Evolutionary conservation across 176 grass and related monocot genomes (phyloP), one percentile per base, ranked within the genome.

Genomic region (Lolium rigidum): DNA sequence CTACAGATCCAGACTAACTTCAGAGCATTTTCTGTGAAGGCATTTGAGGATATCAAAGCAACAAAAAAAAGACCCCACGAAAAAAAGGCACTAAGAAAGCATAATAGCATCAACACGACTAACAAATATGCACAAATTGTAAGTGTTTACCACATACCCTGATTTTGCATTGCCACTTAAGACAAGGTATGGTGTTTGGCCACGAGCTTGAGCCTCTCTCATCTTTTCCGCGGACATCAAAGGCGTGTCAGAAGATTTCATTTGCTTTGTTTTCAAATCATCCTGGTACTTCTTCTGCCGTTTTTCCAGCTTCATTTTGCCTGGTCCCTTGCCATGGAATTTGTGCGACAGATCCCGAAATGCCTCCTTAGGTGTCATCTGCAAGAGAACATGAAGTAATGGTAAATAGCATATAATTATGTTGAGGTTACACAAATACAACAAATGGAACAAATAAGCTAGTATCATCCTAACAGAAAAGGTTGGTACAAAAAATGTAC

Each of bases 301-400:
- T 70, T 95, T 98, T 84, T 93, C 93, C 56, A 81, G 93, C 89
- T 98, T 95, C 91, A 95, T 98, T 86, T 98, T 95, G 31, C 90
- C 92, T 46, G 97, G 94, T 13, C 88, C 97, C 85, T 98, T 98
- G 61, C 94, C 97, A 88, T 95, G 97, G 39, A 98, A 98, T 86
- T 93, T 95, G 85, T 95, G 94, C 10, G 97, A 96, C 80, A 95
- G 86, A 83, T 83, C 81, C 47, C 94, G 78, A 81, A 95, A 98
- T 76, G 97, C 97, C 80, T 99, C 94, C 90, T 90, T 99, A 16
- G 90, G 92, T 72, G 94, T 95, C 94, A 94, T 95, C 92, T 98
- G 80, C 39, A 69, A 20, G 63, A 62, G 79, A 60, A 22, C 2
- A 76, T 4, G 44, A 74, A 21, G 51, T 51, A 48, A 88, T 52